Evolutionary conservation across 768 basidiomycete species (phyloP).

Genomic region (Boletus tomentosulus): DNA sequence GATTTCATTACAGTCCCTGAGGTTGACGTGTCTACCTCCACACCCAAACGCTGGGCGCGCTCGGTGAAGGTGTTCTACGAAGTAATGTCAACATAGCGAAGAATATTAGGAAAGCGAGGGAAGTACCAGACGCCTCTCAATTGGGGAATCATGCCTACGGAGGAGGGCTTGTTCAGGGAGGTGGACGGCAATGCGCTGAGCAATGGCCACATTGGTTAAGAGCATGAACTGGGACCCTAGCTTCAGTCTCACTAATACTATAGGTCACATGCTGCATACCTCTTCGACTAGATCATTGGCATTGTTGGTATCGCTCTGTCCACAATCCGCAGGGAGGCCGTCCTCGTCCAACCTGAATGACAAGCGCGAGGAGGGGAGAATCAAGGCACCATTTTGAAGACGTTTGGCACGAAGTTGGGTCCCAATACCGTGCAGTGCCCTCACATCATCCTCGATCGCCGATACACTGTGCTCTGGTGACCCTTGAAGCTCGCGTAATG

Average conservation of each 20-base stretch:
- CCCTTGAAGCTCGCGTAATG: conserved; percentile 50
- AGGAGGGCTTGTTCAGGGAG: conserved; percentile 97
- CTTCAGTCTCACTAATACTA: conserved; percentile 2
- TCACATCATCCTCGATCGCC: conserved; percentile 76
- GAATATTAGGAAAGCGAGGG: neutral
- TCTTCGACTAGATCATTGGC: conserved; percentile 87
- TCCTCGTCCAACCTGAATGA: conserved; percentile 75
- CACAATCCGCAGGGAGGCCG: conserved; percentile 79
- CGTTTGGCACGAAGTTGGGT: conserved; percentile 68
- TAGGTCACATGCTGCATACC: conserved; percentile 40
- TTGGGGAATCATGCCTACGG: conserved; percentile 88
- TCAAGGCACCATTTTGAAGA: conserved; percentile 76
- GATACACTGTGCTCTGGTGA: conserved; percentile 52
- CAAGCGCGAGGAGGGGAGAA: conserved; percentile 63
- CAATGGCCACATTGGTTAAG: conserved; percentile 82
- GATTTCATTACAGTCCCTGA: conserved; percentile 82
- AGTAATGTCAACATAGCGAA: conserved; percentile 7
- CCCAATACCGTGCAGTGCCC: conserved; percentile 61
- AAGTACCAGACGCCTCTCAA: conserved; percentile 81
- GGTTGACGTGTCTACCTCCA: conserved; percentile 74
- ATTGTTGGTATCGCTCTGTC: conserved; percentile 57
- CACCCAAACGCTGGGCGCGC: conserved; percentile 80
- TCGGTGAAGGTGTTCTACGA: conserved; percentile 68
- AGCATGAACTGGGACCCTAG: conserved; percentile 75
- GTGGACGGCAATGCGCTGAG: conserved; percentile 89